Conservation (phyloP, 2,329 filamentous ascomycete genomes). For the Colletotrichum sp. region DNA sequence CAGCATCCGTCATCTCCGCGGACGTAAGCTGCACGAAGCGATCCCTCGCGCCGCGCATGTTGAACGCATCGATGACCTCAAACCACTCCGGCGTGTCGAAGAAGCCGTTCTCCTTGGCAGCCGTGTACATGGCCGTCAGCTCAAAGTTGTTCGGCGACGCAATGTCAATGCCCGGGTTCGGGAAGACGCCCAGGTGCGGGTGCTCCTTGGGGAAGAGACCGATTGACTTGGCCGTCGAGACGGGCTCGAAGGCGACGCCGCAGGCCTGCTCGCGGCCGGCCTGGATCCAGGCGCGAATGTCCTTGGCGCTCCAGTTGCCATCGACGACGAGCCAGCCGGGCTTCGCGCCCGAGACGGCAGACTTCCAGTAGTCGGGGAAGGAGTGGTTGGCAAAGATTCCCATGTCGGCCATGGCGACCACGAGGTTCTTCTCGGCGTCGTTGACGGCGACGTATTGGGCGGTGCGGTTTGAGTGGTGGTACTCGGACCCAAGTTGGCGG, state of each 20-base stretch:
- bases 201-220: slow-evolving; percentile 64
- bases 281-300: slow-evolving; percentile 72
- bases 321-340: slow-evolving; percentile 86
- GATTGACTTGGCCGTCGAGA: slow-evolving; percentile 80
- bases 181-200: slow-evolving; percentile 58
- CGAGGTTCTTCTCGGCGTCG: slow-evolving; percentile 79
- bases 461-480: slow-evolving; percentile 66
- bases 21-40: slow-evolving; percentile 74
- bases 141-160: slow-evolving; percentile 86
- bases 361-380: slow-evolving; percentile 63
- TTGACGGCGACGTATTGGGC: slow-evolving; percentile 94
- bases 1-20: slow-evolving; percentile 72
- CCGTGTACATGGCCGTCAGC: slow-evolving; percentile 76
- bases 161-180: slow-evolving; percentile 69
- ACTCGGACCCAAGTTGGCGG: slow-evolving; percentile 54
- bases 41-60: slow-evolving; percentile 72
- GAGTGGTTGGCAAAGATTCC: slow-evolving; percentile 71
- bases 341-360: slow-evolving; percentile 57
- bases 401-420: slow-evolving; percentile 98
- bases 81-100: slow-evolving; percentile 81
- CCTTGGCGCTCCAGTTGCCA: slow-evolving; percentile 78
- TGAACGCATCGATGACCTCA: slow-evolving; percentile 77
- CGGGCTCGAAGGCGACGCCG: slow-evolving; percentile 83
- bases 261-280: slow-evolving; percentile 61
- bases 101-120: slow-evolving; percentile 69